Base-by-base conservation (phyloP, 2,329 filamentous ascomycete species). In the Cryphonectria japonica region DNA sequence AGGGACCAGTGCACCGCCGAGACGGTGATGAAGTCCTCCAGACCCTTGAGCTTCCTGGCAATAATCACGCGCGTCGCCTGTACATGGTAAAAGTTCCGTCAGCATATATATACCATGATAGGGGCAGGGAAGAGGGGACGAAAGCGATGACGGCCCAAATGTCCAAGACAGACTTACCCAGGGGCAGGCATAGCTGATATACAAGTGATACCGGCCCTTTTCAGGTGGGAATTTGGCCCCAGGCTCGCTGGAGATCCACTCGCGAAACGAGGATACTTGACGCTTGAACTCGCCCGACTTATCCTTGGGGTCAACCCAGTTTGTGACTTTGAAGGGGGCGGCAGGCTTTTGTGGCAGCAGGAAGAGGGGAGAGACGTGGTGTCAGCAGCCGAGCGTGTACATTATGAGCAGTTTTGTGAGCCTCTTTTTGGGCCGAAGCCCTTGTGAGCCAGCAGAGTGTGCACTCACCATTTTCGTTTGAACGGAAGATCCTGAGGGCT, bases 1-100 rank as follows among this genome's bases (percentile, higher is more conserved):
- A 98, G 89, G 77, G 97, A 91, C 95, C 95, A 98, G 82, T 98
- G 95, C 68, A 98, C 95, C n/a, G 89, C 89, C 0, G 93, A 96
- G 75, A 85, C 89, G 29, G 87, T 86, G 75, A 99, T 91, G 75
- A 96, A 87, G 70, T 97, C 91, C 76, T 98, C 93, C 0, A 99
- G 86, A 0, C 95, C 96, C 84, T 98, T 99, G 77, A 99, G 87
- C 80, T 94, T 92, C 71, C 95, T 88, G 2, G 93, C 92, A 75
- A 98, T 97, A 75, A 98, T 85, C 0, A 94, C 92, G 60, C 96
- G 91, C 78, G 94, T 93, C 6, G 95, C 95, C 82, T 84, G 32
- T 0, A 2, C 4, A n/a, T 29, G 5, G n/a, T 22, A 37, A 9
- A 66, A 22, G 50, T 19, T 41, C 52, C 26, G 54, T 59, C 54